Percentiles rank a stretch among this genome's conserved stretches.
Conservation (phyloP, 371 early-diverging fungal genomes). For the Zychaea mexicana region DNA sequence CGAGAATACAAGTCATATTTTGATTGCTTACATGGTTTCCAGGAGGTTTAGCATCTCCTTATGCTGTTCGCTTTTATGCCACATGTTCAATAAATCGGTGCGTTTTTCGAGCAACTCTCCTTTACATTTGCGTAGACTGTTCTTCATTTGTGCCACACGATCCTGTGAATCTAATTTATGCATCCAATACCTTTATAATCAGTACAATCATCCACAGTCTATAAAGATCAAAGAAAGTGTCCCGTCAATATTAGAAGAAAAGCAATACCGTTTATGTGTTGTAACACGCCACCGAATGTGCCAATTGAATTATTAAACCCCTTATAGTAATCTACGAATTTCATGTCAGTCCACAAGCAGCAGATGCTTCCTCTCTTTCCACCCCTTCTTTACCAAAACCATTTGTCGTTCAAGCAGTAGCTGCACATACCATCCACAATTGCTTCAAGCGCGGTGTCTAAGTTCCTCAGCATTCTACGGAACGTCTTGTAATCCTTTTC, state of each 20-base stretch:
- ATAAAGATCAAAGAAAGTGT: too few relatives aligned
- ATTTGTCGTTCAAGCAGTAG: background rate
- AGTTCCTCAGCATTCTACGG: slow-evolving; percentile 62
- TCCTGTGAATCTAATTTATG: slow-evolving; percentile 56
- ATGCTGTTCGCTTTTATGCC: slow-evolving; percentile 79
- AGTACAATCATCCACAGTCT: too few relatives aligned
- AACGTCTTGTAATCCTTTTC: slow-evolving; percentile 83
- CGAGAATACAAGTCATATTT: background rate
- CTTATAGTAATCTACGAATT: slow-evolving; percentile 79
- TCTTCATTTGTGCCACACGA: slow-evolving; percentile 69
- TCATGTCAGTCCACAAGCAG: background rate
- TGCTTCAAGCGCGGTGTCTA: slow-evolving; percentile 83
- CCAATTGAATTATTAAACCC: slow-evolving; percentile 92
- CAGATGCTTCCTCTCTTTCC: background rate
- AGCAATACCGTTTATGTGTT: slow-evolving; percentile 73
- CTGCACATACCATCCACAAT: slow-evolving; percentile 79
- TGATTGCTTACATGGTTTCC: slow-evolving; percentile 64
- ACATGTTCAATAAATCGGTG: slow-evolving; percentile 77
- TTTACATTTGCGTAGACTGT: slow-evolving; percentile 68
- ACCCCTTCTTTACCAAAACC: background rate
- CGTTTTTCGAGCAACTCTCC: slow-evolving; percentile 71
- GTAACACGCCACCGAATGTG: slow-evolving; percentile 89
- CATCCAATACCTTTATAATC: too few relatives aligned
- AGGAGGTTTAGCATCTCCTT: slow-evolving; percentile 84
- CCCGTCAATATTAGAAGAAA: background rate